Percentiles rank a stretch among this genome's conserved stretches.
phyloP scores from a whole-genome alignment of 2,329 filamentous ascomycete genomes.

The Xylariaceae sp. region DNA sequence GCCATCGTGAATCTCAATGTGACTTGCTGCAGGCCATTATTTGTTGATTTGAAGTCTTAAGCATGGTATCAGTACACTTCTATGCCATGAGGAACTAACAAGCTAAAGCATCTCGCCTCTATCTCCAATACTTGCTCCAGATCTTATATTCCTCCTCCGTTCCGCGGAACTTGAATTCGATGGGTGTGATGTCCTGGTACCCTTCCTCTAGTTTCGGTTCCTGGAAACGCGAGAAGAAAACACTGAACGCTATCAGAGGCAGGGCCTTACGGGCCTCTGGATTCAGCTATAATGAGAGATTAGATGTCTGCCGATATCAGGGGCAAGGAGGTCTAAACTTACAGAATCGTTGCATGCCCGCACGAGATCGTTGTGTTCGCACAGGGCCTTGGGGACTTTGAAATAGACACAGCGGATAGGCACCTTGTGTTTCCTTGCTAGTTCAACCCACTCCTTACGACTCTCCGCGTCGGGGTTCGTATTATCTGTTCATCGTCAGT shows the following conservation, averaged over 20 bases:
- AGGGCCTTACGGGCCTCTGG: conserved; percentile 72
- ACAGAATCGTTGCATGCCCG: conserved; percentile 58
- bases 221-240: conserved; percentile 67
- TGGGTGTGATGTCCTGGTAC: conserved; percentile 70
- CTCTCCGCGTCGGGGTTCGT: conserved; percentile 84
- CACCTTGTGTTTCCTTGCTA: conserved; percentile 65
- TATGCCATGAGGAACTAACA: neutral
- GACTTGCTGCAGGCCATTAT: no score
- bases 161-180: conserved; percentile 73
- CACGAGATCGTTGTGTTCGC: conserved; percentile 83
- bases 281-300: conserved; percentile 56
- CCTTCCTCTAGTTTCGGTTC: conserved; percentile 70
- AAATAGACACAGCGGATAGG: conserved; percentile 85
- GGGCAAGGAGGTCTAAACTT: conserved; percentile 15
- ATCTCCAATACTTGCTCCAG: conserved; percentile 71
- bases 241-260: conserved; percentile 73
- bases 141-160: conserved; percentile 60
- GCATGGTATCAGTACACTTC: no score
- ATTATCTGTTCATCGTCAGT: conserved; percentile 64
- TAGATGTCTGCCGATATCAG: no score
- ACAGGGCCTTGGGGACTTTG: conserved; percentile 62
- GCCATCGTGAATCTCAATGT: no score
- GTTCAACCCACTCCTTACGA: conserved; percentile 68
- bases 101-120: neutral
- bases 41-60: no score